Conservation (phyloP, 192 early-diverging fungal species). For the Funneliformis geosporum region DNA sequence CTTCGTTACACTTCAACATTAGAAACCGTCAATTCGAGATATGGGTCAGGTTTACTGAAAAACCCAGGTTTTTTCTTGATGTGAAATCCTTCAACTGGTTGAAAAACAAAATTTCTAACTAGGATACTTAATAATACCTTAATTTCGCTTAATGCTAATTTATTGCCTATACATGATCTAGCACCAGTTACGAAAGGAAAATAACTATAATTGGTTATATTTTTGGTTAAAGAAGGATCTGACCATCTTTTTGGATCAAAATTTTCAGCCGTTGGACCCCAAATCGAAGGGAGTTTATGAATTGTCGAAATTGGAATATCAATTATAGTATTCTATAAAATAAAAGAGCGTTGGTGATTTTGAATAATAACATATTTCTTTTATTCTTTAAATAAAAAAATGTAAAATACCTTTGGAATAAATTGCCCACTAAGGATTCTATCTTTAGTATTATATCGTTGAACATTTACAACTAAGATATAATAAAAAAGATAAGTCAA, state of each 20-base stretch:
- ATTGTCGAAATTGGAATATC: not conserved
- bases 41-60: not conserved
- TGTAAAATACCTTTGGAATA: constrained; percentile 49
- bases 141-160: constrained; percentile 57
- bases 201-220: constrained; percentile 37
- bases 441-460: constrained; percentile 41
- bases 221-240: constrained; percentile 36
- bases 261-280: constrained; percentile 33
- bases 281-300: not conserved
- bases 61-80: not conserved
- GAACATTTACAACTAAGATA: constrained; percentile 40
- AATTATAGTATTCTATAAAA: not conserved
- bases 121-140: constrained; percentile 48
- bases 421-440: constrained; percentile 41
- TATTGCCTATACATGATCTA: constrained; percentile 59
- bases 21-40: not conserved
- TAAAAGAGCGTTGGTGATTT: no score
- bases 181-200: constrained; percentile 53
- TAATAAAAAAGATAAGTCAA: not conserved
- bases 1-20: not conserved
- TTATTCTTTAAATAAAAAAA: not conserved
- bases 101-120: constrained; percentile 10
- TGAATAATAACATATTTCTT: no score
- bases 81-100: not conserved
- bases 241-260: constrained; percentile 59